Conservation (phyloP, 495 filamentous ascomycete genomes). For the Penicillium macrosclerotiorum region DNA sequence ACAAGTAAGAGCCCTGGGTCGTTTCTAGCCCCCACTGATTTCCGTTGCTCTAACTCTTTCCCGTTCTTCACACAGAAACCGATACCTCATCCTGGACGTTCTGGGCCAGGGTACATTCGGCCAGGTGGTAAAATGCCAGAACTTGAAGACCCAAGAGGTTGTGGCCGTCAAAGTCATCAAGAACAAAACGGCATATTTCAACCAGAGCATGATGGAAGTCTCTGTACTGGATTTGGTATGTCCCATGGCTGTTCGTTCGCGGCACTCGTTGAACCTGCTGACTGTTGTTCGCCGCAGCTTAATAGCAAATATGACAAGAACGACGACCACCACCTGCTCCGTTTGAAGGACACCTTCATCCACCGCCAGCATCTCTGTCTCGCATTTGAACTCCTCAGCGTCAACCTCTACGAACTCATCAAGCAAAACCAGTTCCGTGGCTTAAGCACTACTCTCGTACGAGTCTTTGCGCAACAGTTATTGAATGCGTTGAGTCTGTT, state of each 20-base stretch:
- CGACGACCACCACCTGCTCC: slow-evolving; percentile 94
- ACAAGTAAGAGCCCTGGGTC: slow-evolving; percentile 64
- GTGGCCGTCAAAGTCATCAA: slow-evolving; percentile 99
- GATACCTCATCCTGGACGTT: slow-evolving; percentile 97
- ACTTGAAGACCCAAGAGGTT: slow-evolving; percentile 95
- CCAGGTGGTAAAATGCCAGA: slow-evolving; percentile 99
- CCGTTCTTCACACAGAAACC: slow-evolving; percentile 65
- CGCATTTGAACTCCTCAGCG: slow-evolving; percentile 94
- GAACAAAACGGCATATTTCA: slow-evolving; percentile 98
- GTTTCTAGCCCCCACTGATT: too few species aligned
- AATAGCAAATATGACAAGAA: slow-evolving; percentile 99
- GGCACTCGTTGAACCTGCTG: slow-evolving; percentile 13
- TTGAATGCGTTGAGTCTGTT: slow-evolving; percentile 88
- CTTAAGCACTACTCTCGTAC: slow-evolving; percentile 92
- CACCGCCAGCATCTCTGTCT: slow-evolving; percentile 97
- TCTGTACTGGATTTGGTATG: slow-evolving; percentile 93
- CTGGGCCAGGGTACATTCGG: slow-evolving; percentile 98
- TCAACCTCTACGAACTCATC: slow-evolving; percentile 98
- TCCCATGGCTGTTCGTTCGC: background rate
- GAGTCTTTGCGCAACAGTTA: slow-evolving; percentile 97
- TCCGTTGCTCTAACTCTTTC: slow-evolving; percentile 1
- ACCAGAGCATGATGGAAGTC: slow-evolving; percentile 99
- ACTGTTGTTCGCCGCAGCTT: slow-evolving; percentile 55
- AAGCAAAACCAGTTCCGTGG: slow-evolving; percentile 99
- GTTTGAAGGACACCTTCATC: slow-evolving; percentile 97